A percentile compares a stretch with the other conserved stretches of the same genome.
Evolutionary conservation across 768 basidiomycete species (phyloP).

Genomic region (Auricularia cornea): DNA sequence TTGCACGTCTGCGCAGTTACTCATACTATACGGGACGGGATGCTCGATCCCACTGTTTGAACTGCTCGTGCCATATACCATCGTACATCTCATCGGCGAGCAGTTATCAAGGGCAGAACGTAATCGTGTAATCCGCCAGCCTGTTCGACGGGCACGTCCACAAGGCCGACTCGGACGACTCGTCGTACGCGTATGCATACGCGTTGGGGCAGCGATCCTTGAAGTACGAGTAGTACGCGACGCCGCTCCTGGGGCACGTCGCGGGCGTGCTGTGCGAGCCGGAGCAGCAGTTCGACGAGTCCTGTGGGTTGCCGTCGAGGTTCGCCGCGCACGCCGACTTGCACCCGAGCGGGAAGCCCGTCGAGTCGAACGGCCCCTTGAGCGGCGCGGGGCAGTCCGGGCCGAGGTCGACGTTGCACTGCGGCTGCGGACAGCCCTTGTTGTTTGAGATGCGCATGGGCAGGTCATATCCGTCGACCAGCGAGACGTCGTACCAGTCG

Average conservation of each 20-base stretch:
- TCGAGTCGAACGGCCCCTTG: constrained; percentile 43
- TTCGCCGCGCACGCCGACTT: constrained; percentile 46
- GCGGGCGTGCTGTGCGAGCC: constrained; percentile 42
- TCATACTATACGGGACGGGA: too few relatives aligned
- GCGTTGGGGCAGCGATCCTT: constrained; percentile 36
- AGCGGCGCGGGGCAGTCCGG: constrained; percentile 48
- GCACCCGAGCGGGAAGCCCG: constrained; percentile 53
- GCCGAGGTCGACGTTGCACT: constrained; percentile 48
- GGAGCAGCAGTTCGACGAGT: constrained; percentile 60
- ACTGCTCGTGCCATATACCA: too few relatives aligned
- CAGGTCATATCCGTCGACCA: constrained; percentile 52
- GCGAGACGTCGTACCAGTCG: constrained; percentile 59
- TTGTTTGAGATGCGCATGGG: constrained; percentile 51
- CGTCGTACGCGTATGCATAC: constrained; percentile 51
- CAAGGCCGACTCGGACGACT: constrained; percentile 39
- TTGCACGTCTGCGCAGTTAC: too few relatives aligned
- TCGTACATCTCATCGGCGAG: too few relatives aligned
- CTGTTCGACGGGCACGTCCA: constrained; percentile 38
- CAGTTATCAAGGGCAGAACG: constrained; percentile 34
- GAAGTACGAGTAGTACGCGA: constrained; percentile 12
- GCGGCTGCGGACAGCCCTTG: constrained; percentile 43
- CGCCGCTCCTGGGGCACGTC: constrained; percentile 48
- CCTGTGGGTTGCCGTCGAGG: constrained; percentile 29
- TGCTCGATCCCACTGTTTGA: too few relatives aligned
- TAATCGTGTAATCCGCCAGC: constrained; percentile 40